Base-by-base conservation (phyloP, 2,329 filamentous ascomycete genomes). In the Alternaria tenuissima region DNA sequence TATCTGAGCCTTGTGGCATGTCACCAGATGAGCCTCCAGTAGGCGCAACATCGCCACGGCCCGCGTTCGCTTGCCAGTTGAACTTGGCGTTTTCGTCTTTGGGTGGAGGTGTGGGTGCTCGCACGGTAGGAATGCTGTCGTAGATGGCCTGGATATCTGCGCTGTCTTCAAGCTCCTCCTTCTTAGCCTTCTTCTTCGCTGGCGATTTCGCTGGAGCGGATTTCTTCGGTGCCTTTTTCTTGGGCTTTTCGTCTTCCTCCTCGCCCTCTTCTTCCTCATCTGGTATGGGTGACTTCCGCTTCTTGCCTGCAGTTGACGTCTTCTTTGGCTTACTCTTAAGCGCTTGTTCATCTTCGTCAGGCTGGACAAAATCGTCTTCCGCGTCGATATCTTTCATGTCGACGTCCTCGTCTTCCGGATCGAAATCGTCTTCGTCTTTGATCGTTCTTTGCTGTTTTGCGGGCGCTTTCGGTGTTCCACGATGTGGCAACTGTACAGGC, bases 71-170 rank as follows among this genome's bases (percentile, higher is more conserved):
- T 66, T 87, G 87, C 84, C 88, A 98, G 75, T 96, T 89, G 70
- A 94, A 97, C 71, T 96, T 97, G 49, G 81, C 83, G 24, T 82
- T 82, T 65, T 88, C 85, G 0, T 87, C 86, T 64, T 88, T 87
- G 1, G 90, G 85, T 2, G 94, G 94, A 42, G 95, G 94, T 4
- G 93, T 91, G 6, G 95, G 95, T 22, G 95, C 85, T 59, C 90
- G 85, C 42, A 99, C 87, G 1, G 88, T 92, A 5, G 93, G 91
- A 61, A 99, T 94, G 68, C 89, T 92, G 74, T 96, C 90, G 32
- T 98, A 86, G 46, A 99, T 97, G 49, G 90, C 88, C 76, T 96
- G 89, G 20, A 96, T 88, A 22, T 87, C 85, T 16, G 89, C 85
- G 71, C 88, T 89, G 71, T 96, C 93, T 3, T 86, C 79, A 7